phyloP scores from a whole-genome alignment of 2,329 filamentous ascomycete genomes.

The Sclerotinia minor region DNA sequence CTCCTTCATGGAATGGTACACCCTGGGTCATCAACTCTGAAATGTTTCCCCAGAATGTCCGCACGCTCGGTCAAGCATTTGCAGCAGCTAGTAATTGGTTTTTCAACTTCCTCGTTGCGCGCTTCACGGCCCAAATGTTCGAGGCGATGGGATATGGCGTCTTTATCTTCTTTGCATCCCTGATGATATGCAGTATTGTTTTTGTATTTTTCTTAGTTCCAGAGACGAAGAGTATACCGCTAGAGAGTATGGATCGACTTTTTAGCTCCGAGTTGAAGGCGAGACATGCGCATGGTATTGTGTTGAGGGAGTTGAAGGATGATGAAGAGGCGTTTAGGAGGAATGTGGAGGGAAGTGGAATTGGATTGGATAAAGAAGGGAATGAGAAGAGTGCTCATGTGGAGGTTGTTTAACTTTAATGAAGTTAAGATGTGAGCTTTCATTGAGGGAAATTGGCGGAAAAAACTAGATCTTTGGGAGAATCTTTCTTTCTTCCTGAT shows the following conservation, averaged over 20 bases:
- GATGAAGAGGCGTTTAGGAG: slow-evolving; percentile 35
- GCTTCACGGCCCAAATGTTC: slow-evolving; percentile 69
- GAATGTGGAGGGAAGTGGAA: slow-evolving; percentile 19
- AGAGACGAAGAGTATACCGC: slow-evolving; percentile 65
- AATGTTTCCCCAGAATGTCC: slow-evolving; percentile 54
- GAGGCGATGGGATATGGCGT: slow-evolving; percentile 60
- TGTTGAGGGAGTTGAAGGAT: slow-evolving; percentile 35
- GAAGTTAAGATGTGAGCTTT: background rate
- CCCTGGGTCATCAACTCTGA: slow-evolving; percentile 38
- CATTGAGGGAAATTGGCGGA: background rate
- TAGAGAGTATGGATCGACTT: slow-evolving; percentile 65
- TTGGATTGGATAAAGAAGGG: slow-evolving; percentile 29
- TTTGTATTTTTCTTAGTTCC: slow-evolving; percentile 65
- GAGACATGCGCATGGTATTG: slow-evolving; percentile 33
- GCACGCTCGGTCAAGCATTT: slow-evolving; percentile 69
- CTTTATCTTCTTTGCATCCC: slow-evolving; percentile 67
- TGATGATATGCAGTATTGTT: slow-evolving; percentile 58
- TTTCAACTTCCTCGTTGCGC: slow-evolving; percentile 65
- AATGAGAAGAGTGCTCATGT: slow-evolving; percentile 28
- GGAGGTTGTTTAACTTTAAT: slow-evolving; percentile 9
- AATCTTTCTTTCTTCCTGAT: too few species aligned
- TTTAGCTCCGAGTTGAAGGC: slow-evolving; percentile 47
- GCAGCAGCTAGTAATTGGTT: slow-evolving; percentile 71
- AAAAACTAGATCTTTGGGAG: too few species aligned
- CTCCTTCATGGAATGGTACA: slow-evolving; percentile 38